These are phyloP conservation scores for Monosporascus sp. DNA, from an alignment of 2,329 filamentous ascomycete genomes.

Conservation along the genomic window DNA sequence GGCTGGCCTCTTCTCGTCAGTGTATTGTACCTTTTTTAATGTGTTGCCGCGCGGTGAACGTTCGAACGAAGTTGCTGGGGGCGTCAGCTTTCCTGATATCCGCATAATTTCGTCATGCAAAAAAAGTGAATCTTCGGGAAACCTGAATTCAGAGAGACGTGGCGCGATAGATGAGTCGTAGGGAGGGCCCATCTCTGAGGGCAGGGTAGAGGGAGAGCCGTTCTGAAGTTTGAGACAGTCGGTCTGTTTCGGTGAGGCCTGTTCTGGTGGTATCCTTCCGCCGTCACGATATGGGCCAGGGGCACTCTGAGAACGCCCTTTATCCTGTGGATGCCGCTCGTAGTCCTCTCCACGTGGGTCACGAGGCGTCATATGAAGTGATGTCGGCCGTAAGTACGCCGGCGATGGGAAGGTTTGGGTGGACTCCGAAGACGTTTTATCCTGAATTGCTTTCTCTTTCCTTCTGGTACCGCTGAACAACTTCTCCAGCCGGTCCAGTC, in stretches of 20 bases:
- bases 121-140: slow-evolving; percentile 22
- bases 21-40: not conserved
- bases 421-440: slow-evolving; percentile 9
- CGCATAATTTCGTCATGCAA: slow-evolving; percentile 6
- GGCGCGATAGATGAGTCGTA: slow-evolving; percentile 4
- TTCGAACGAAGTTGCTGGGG: not conserved
- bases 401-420: slow-evolving; percentile 23
- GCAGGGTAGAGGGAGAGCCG: not conserved
- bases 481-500: slow-evolving; percentile 44
- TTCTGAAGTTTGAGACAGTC: not conserved
- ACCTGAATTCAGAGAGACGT: slow-evolving; percentile 17
- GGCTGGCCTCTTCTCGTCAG: slow-evolving; percentile 10
- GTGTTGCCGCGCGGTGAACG: not conserved
- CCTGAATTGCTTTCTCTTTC: slow-evolving; percentile 19
- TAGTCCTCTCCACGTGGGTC: slow-evolving; percentile 41
- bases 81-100: slow-evolving; percentile 1
- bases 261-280: slow-evolving; percentile 16
- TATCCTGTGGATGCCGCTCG: slow-evolving; percentile 10
- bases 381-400: slow-evolving; percentile 49
- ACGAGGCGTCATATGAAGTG: slow-evolving; percentile 51
- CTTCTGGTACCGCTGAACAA: slow-evolving; percentile 42
- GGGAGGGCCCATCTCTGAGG: not conserved
- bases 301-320: slow-evolving; percentile 20
- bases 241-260: not conserved
- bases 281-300: slow-evolving; percentile 15